Percentiles rank a stretch among this genome's conserved stretches.
Evolutionary conservation across 352 stramenopile genomes (phyloP).

Genomic region (Globisporangium splendens): DNA sequence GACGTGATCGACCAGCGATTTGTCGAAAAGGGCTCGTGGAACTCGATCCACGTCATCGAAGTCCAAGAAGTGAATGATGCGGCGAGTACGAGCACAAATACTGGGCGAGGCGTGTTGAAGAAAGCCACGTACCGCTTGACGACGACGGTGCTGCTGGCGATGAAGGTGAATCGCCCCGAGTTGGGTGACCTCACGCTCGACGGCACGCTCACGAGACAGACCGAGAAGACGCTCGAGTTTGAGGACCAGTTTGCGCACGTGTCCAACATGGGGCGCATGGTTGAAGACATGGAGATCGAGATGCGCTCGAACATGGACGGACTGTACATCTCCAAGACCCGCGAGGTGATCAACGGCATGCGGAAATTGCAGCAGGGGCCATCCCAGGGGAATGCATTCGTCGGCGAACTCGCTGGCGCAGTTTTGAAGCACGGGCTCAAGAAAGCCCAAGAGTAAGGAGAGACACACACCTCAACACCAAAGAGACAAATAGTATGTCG

Average conservation of each 20-base stretch:
- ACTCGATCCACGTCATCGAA: conserved; percentile 95
- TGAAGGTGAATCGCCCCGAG: conserved; percentile 85
- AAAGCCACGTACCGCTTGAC: conserved; percentile 91
- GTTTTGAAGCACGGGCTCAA: conserved; percentile 76
- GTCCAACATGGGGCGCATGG: conserved; percentile 93
- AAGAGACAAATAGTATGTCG: conserved; percentile 8
- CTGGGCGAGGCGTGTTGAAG: conserved; percentile 25
- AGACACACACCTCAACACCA: not conserved
- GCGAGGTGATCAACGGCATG: conserved; percentile 92
- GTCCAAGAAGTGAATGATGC: conserved; percentile 53
- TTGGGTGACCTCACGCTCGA: conserved; percentile 85
- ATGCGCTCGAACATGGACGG: conserved; percentile 90
- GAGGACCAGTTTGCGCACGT: conserved; percentile 84
- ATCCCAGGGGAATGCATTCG: conserved; percentile 55
- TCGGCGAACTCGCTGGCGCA: conserved; percentile 66
- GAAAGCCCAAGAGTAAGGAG: conserved; percentile 19
- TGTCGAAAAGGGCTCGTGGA: conserved; percentile 88
- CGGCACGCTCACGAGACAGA: conserved; percentile 84
- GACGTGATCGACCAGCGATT: conserved; percentile 79
- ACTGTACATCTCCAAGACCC: conserved; percentile 95
- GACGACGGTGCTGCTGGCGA: conserved; percentile 89
- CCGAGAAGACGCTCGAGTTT: conserved; percentile 73
- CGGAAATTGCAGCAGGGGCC: conserved; percentile 77
- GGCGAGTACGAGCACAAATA: conserved; percentile 2
- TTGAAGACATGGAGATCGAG: conserved; percentile 96